These are phyloP conservation scores for Scytalidium sp. DNA, from an alignment of 2,329 filamentous ascomycete species.

Conservation along the genomic window DNA sequence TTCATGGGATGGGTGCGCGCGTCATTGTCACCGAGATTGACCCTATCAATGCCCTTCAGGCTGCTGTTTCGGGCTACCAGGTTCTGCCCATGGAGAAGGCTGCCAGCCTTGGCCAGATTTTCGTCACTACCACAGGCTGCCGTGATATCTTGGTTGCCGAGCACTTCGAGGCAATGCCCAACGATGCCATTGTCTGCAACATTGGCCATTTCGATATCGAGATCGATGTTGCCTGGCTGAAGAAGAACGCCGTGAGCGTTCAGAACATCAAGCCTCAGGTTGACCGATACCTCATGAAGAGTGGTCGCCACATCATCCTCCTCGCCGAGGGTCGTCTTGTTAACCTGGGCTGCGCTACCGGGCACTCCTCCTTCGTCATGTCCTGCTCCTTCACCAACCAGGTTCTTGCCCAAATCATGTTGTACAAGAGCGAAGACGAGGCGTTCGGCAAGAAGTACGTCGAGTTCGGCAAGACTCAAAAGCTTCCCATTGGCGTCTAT, in stretches of 20 bases:
- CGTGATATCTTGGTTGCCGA: conserved; percentile 89
- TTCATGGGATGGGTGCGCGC: conserved; percentile 95
- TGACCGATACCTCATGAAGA: conserved; percentile 94
- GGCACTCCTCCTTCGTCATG: conserved; percentile 99
- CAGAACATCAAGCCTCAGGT: conserved; percentile 99
- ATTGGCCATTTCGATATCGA: conserved; percentile 99
- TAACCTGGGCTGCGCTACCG: conserved; percentile 98
- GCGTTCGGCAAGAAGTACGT: conserved; percentile 91
- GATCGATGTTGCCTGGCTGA: conserved; percentile 99
- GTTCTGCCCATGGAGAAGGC: conserved; percentile 98
- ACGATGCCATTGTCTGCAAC: conserved; percentile 99
- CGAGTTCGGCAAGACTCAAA: conserved; percentile 90
- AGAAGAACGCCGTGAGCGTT: conserved; percentile 89
- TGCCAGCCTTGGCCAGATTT: conserved; percentile 86
- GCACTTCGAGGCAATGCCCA: conserved; percentile 94
- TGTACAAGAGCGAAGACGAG: conserved; percentile 89
- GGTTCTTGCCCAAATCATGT: conserved; percentile 97
- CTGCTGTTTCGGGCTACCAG: conserved; percentile 94
- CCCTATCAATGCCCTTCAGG: conserved; percentile 99
- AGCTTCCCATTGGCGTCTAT: conserved; percentile 90
- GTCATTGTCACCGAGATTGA: conserved; percentile 97
- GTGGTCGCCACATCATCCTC: conserved; percentile 95
- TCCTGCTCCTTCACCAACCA: conserved; percentile 99
- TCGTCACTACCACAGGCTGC: conserved; percentile 98
- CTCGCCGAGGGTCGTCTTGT: conserved; percentile 97